Percentiles rank a stretch among this genome's conserved stretches.
phyloP scores from a whole-genome alignment of 2,329 filamentous ascomycete genomes.

The Scytalidium lignicola region DNA sequence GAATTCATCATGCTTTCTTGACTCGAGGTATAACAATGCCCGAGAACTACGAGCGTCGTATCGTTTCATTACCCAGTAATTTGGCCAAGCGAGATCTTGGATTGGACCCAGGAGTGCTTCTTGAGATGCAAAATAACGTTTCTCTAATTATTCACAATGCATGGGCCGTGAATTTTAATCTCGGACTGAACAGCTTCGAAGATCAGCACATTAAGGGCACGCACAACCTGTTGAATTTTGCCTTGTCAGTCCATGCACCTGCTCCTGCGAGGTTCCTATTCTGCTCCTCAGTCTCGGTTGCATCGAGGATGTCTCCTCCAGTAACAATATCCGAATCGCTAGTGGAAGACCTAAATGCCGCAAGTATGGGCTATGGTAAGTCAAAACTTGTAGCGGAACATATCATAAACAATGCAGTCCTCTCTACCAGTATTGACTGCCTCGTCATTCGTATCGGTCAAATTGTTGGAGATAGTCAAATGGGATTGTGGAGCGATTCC shows the following conservation, averaged over 20 bases:
- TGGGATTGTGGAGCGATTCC: slow-evolving; percentile 45
- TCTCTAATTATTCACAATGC: slow-evolving; percentile 44
- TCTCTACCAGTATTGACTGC: slow-evolving; percentile 25
- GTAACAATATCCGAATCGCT: slow-evolving; percentile 31
- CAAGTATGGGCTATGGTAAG: slow-evolving; percentile 46
- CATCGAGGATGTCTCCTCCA: slow-evolving; percentile 24
- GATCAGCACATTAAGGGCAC: slow-evolving; percentile 37
- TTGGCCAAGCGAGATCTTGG: slow-evolving; percentile 37
- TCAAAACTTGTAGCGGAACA: slow-evolving; percentile 45
- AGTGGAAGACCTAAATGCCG: slow-evolving; percentile 28
- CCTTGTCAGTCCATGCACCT: slow-evolving; percentile 23
- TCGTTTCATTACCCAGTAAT: slow-evolving; percentile 34
- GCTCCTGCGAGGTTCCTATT: slow-evolving; percentile 30
- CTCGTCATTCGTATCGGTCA: slow-evolving; percentile 44
- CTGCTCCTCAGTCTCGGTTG: slow-evolving; percentile 33
- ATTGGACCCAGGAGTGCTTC: slow-evolving; percentile 25
- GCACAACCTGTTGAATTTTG: slow-evolving; percentile 37
- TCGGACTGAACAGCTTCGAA: slow-evolving; percentile 45
- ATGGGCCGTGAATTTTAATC: slow-evolving; percentile 54
- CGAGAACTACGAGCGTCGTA: slow-evolving; percentile 21
- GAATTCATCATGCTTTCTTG: slow-evolving; percentile 30
- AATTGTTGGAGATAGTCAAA: slow-evolving; percentile 40
- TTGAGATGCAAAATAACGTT: slow-evolving; percentile 27
- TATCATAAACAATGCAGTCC: slow-evolving; percentile 32
- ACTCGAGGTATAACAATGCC: slow-evolving; percentile 31